phyloP scores from a whole-genome alignment of 2,329 filamentous ascomycete genomes.

The Scortechinia acanthostroma region DNA sequence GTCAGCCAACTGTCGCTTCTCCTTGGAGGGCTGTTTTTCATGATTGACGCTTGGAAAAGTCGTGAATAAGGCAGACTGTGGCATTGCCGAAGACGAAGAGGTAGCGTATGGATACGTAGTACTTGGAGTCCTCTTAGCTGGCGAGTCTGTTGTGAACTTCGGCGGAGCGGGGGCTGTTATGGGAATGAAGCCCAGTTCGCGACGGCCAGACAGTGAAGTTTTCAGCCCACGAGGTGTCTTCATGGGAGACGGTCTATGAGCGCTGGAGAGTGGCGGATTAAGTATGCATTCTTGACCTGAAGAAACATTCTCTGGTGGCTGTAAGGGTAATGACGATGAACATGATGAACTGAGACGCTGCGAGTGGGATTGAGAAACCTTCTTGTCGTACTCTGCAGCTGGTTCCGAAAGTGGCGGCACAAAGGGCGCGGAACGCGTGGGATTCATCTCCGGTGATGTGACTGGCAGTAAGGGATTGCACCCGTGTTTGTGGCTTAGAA shows the following conservation, averaged over 20 bases:
- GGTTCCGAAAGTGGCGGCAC: no score
- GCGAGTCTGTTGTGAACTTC: neutral
- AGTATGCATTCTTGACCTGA: neutral
- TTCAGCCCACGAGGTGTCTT: neutral
- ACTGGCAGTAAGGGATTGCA: no score
- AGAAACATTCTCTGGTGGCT: neutral
- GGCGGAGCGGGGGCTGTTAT: neutral
- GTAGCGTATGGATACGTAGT: neutral
- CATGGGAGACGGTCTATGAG: neutral
- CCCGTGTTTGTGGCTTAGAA: no score
- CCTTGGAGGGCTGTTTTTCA: neutral
- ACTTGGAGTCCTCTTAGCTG: neutral
- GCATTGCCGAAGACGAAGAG: neutral
- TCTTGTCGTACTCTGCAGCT: no score
- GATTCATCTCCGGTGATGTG: no score
- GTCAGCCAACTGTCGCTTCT: neutral
- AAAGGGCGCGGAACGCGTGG: no score
- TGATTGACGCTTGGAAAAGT: neutral
- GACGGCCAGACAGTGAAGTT: neutral
- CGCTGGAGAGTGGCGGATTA: neutral
- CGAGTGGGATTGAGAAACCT: no score
- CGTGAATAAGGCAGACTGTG: neutral
- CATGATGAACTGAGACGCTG: no score
- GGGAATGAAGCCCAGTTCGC: neutral
- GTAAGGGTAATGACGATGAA: neutral